Base-by-base conservation (phyloP, 2,329 filamentous ascomycete species). In the Penicillium brevicompactum region DNA sequence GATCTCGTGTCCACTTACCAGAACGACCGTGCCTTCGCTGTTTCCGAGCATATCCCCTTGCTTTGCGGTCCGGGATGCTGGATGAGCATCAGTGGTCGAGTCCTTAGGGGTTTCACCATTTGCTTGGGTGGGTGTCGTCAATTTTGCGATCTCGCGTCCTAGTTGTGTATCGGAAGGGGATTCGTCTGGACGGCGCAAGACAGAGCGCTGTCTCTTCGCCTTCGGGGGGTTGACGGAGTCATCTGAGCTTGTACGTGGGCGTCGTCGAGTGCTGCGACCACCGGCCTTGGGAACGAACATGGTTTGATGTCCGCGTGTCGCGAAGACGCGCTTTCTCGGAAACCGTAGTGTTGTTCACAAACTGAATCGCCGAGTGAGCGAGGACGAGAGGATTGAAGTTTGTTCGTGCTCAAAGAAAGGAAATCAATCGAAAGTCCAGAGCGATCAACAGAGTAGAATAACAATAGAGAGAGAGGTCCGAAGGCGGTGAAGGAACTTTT, bases 151-250 rank as follows among this genome's bases (percentile, higher is more conserved):
- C 55, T 65, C 61, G 44, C 58, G 56, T n/a, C 64, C 61, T 34
- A 59, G 51, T 8, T 57, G 57, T 31, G 44, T 55, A 37, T 61
- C 53, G 43, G 67, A 55, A 56, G 55, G 61, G 43, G 66, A 60
- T 43, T 74, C 69, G n/a, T 67, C 68, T 48, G 72, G 68, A 59
- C 72, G 68, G 9, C 72, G 72, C 38, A 79, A 60, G 34, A 67
- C 68, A n/a, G 77, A 78, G 56, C 77, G 72, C 59, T 79, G 76
- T 60, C 76, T 72, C 65, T 80, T 80, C 11, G 78, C 72, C 55
- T 72, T 74, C 16, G 76, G 78, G 47, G 73, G 71, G 41, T 77
- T 76, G 37, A 75, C 67, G 11, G 74, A 74, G 52, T 80, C 78
- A 57, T 79, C 77, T 34, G 75, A 76, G 59, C 71, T 70, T 49